Evolutionary conservation across 2,329 filamentous ascomycete genomes (phyloP), one percentile per base, ranked within the genome.

Genomic region (Cucurbitaria berberidis): DNA sequence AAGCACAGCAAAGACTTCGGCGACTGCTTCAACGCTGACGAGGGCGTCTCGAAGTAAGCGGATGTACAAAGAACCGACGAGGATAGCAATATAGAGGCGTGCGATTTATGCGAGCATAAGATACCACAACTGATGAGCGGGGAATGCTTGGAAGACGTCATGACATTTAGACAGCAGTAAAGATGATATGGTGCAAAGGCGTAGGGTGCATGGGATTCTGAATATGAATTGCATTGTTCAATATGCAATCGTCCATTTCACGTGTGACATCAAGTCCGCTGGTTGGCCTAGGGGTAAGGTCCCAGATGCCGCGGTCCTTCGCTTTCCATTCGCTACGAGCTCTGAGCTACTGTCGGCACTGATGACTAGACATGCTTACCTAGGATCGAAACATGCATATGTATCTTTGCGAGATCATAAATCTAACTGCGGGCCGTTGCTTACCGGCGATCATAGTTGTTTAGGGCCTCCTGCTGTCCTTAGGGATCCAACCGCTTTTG

Each of bases 1-100:
- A 91, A 91, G 81, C 89, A 93, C 80, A 87, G 78, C 80, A 90
- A 91, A 80, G 81, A 82, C 36, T 79, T 90, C 27, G 95, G 95
- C 32, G 95, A 95, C 36, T 92, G 89, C 78, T 93, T 93, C 63
- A 66, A 73, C 40, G 62, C 66, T 18, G 65, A 68, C 2, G 72
- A 74, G 36, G 72, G 72, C 22, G 63, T 72, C 48, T 64, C 51
- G 24, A 67, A 67, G 58, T 67, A 66, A 60, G 44, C 35, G 34
- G 30, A 43, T 38, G 30, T 3, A 30, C 29, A 13, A 30, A 50
- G 5, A 13, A 19, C 26, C 40, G 7, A 24, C 44, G 48, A 44
- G 45, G 24, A 26, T 36, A 48, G 46, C 32, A 47, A 53, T 43
- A 47, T 35, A 19, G 45, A 44, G 42, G 52, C 53, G 47, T 48